Evolutionary conservation across 2,329 filamentous ascomycete genomes (phyloP), one percentile per base, ranked within the genome.

Genomic region (Colletotrichum musae): DNA sequence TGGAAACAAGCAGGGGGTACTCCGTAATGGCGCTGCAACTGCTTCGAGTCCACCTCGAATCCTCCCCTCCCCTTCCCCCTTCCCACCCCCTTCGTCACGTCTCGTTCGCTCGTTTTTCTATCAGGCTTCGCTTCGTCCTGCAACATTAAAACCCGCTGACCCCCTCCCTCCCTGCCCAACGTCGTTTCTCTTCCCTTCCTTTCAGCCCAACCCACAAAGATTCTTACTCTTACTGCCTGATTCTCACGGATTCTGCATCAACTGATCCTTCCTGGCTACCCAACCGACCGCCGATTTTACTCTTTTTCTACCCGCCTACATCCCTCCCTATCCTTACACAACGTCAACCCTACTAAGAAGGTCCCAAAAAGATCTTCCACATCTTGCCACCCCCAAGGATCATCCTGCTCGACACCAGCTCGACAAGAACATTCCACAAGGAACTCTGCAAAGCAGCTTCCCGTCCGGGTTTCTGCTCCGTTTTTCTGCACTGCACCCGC

Each of bases 101-200:
- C 61, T 69, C 66, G 61, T 69, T 69, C 66, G 67, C 43, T 68
- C 51, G 62, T n/a, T 67, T 59, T 53, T 47, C 26, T 32, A 12
- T 48, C 58, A 68, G 56, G 39, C 57, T 58, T 70, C 52, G 51
- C 66, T 32, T 69, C 61, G 51, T 64, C 53, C 68, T 66, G 70
- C 68, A 70, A 72, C 68, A 79, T 80, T 81, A 81, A 81, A 82
- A 80, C 76, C 79, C 79, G 75, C 76, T 75, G 73, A 73, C 76
- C 78, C 78, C 80, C 80, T 76, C 76, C 77, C 74, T 74, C 61
- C 54, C 75, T 79, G 78, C 79, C 80, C 80, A 79, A 81, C 75
- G 75, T 66, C 70, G 70, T 62, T 75, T 74, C 72, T 76, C 74
- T 74, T 77, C 74, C 73, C 74, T 77, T 73, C 75, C 74, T 77